These are phyloP conservation scores for Digitaria exilis DNA, from an alignment of 202 grass and related monocot genomes.

Conservation along the genomic window DNA sequence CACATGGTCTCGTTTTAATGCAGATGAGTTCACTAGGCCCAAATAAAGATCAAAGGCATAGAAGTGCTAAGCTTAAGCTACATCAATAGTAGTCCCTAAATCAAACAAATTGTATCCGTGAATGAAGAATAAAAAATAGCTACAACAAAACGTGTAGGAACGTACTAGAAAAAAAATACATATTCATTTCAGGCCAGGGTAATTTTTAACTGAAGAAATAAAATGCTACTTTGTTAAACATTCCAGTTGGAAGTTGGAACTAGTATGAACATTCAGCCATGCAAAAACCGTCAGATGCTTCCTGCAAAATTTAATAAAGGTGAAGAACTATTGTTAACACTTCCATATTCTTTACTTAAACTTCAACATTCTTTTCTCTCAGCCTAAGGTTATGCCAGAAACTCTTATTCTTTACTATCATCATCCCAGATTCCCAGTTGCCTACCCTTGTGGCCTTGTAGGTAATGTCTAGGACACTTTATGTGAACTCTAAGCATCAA, in stretches of 20 bases:
- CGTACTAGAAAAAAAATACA: not conserved
- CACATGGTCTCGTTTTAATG: not conserved
- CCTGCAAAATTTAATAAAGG: not conserved
- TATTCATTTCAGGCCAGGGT: not conserved
- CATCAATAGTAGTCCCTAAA: not conserved
- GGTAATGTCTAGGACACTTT: conserved; percentile 5
- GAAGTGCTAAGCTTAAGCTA: not conserved
- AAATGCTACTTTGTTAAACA: not conserved
- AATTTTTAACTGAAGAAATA: not conserved
- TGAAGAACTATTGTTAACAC: not conserved
- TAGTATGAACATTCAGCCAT: not conserved
- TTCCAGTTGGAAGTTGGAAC: not conserved
- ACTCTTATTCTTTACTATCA: conserved; percentile 24
- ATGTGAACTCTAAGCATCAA: conserved; percentile 31
- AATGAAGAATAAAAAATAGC: not conserved
- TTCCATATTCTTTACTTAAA: conserved; percentile 12
- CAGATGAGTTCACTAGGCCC: not conserved
- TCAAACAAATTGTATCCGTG: not conserved
- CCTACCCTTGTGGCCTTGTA: not conserved
- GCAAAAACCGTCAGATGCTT: not conserved
- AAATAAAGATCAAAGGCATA: not conserved
- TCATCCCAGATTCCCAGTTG: conserved; percentile 1
- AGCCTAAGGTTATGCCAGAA: not conserved
- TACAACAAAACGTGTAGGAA: not conserved
- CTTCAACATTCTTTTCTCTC: not conserved